phyloP scores from a whole-genome alignment of 805 yeast species.

The Ogataea pini region DNA sequence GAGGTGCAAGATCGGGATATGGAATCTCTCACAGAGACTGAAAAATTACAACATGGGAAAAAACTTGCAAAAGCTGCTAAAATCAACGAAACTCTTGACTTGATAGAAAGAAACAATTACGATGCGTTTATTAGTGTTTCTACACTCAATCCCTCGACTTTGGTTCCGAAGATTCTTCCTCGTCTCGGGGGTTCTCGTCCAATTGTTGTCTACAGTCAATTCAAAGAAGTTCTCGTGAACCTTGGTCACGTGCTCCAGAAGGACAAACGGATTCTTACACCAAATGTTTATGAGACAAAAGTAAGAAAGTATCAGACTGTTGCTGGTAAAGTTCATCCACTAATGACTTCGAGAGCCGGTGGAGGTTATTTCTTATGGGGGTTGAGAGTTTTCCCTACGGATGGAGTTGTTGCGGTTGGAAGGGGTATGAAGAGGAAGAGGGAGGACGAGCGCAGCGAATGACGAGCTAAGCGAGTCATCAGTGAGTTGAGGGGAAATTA shows the following conservation, averaged over 20 bases:
- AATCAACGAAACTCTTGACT: conserved; percentile 49
- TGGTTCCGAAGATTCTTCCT: conserved; percentile 62
- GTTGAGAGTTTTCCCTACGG: conserved; percentile 72
- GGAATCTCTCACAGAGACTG: conserved; percentile 23
- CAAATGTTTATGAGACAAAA: conserved; percentile 77
- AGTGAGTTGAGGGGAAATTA: too few relatives aligned
- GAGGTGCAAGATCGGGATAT: conserved; percentile 51
- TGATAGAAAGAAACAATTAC: conserved; percentile 54
- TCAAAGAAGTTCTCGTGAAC: conserved; percentile 75
- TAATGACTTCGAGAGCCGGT: conserved; percentile 89
- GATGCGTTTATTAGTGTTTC: conserved; percentile 78
- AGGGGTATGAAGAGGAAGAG: conserved; percentile 52
- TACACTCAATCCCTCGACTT: conserved; percentile 65
- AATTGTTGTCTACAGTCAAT: conserved; percentile 76
- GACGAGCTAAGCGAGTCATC: conserved; percentile 7
- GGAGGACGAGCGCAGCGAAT: conserved; percentile 13
- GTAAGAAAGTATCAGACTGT: conserved; percentile 89
- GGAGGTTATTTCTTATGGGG: conserved; percentile 89
- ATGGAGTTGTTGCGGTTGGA: conserved; percentile 65
- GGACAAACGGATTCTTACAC: conserved; percentile 76
- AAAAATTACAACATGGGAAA: conserved; percentile 60
- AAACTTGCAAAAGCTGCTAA: conserved; percentile 58
- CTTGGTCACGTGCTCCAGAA: conserved; percentile 65
- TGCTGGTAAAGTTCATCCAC: conserved; percentile 91
- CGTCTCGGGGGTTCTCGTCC: conserved; percentile 84